Conservation (phyloP, 1,284 basidiomycete species). For the Puccinia novopanici region DNA sequence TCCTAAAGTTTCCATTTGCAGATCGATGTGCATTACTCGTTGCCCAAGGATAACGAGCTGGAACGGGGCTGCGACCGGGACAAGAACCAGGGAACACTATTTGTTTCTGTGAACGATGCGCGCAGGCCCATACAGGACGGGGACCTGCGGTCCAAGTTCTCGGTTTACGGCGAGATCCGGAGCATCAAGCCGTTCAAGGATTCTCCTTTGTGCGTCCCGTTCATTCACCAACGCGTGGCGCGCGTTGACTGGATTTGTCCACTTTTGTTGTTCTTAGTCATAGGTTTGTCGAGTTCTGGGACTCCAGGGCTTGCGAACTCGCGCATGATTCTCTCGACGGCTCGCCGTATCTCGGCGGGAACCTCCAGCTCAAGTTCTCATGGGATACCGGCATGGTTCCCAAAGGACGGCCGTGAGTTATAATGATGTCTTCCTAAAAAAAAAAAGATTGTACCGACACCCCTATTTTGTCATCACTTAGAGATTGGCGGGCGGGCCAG, state of each 20-base stretch:
- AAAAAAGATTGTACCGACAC: neutral
- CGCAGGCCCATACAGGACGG: constrained; percentile 74
- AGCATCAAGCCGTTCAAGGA: constrained; percentile 69
- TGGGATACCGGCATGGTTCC: constrained; percentile 67
- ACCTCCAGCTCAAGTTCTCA: constrained; percentile 82
- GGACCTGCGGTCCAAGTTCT: constrained; percentile 78
- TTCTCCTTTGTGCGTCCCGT: constrained; percentile 68
- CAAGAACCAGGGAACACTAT: constrained; percentile 83
- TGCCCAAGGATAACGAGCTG: constrained; percentile 79
- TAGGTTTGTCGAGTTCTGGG: constrained; percentile 83
- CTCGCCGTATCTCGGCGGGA: constrained; percentile 76
- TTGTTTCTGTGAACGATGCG: constrained; percentile 73
- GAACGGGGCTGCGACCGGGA: constrained; percentile 73
- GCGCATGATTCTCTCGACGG: constrained; percentile 78
- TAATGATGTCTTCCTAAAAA: constrained; percentile 54
- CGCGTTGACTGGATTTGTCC: neutral
- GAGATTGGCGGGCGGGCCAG: constrained; percentile 51
- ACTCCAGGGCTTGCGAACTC: constrained; percentile 74
- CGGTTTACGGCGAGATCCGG: constrained; percentile 86
- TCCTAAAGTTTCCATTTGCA: constrained; percentile 58
- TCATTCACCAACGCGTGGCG: neutral
- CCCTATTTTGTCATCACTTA: constrained; percentile 42
- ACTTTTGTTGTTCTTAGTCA: constrained; percentile 63
- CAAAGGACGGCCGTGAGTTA: constrained; percentile 53
- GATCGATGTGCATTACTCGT: constrained; percentile 97